These are phyloP conservation scores for Peterozyma xylosa DNA, from an alignment of 805 yeast species.

Conservation along the genomic window DNA sequence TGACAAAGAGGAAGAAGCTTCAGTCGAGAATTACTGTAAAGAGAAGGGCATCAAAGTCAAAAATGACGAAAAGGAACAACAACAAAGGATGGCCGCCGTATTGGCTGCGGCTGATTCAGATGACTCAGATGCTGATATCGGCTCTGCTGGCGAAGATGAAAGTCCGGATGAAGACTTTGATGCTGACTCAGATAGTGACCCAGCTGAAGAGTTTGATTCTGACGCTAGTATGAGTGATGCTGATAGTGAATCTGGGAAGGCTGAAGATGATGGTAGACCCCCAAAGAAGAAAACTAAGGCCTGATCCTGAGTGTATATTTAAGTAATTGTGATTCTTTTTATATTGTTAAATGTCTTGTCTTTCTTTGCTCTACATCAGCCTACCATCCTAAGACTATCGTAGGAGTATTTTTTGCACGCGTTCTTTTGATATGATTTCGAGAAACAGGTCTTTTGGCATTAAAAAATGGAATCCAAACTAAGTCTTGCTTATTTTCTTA, in stretches of 20 bases:
- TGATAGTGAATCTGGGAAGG: slow-evolving; percentile 17
- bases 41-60: slow-evolving; percentile 73
- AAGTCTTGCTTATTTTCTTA: no score
- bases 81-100: slow-evolving; percentile 71
- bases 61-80: slow-evolving; percentile 86
- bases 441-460: no score
- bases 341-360: no score
- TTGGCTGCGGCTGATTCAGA: slow-evolving; percentile 56
- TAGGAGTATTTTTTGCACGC: no score
- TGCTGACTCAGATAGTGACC: slow-evolving; percentile 54
- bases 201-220: slow-evolving; percentile 80
- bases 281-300: slow-evolving; percentile 19
- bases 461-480: no score
- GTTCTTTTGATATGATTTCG: no score
- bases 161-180: slow-evolving; percentile 85
- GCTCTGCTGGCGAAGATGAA: slow-evolving; percentile 76
- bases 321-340: no score
- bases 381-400: no score
- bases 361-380: no score
- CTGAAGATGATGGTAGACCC: slow-evolving; percentile 18
- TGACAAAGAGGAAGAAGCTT: slow-evolving; percentile 80
- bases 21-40: slow-evolving; percentile 67
- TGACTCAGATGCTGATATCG: slow-evolving; percentile 43
- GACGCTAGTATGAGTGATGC: slow-evolving; percentile 30
- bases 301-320: not conserved